phyloP scores from a whole-genome alignment of 169 alveolate genomes.

The Cryptosporidium sp. region DNA sequence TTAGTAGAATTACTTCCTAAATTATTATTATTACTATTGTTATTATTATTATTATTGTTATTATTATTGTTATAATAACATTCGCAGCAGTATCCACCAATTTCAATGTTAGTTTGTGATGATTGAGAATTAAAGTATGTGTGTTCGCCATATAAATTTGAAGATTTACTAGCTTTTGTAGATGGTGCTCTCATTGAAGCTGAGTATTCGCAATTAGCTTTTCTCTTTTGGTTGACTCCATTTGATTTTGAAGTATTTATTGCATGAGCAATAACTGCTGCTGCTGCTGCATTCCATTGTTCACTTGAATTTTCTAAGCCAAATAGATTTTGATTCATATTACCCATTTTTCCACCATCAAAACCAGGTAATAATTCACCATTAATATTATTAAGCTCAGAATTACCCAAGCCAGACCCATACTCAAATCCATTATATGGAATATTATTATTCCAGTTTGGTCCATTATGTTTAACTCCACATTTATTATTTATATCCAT shows the following conservation, averaged over 20 bases:
- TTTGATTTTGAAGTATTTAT: conserved; percentile 43
- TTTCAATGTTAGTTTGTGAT: conserved; percentile 21
- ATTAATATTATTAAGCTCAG: conserved; percentile 36
- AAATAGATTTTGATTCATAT: conserved; percentile 30
- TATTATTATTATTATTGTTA: neutral
- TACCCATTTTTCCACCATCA: conserved; percentile 7
- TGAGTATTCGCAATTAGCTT: conserved; percentile 55
- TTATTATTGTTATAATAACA: conserved; percentile 8
- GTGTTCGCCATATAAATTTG: conserved; percentile 33
- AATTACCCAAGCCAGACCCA: conserved; percentile 50
- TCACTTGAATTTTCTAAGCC: conserved; percentile 52
- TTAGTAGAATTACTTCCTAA: neutral
- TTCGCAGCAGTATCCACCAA: conserved; percentile 41
- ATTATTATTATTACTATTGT: neutral
- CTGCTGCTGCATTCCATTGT: conserved; percentile 74
- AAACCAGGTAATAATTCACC: conserved; percentile 15
- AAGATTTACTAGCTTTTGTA: conserved; percentile 41
- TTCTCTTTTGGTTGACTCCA: conserved; percentile 57
- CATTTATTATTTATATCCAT: conserved; percentile 17
- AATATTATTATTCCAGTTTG: conserved; percentile 37
- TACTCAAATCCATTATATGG: conserved; percentile 72
- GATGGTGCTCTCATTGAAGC: conserved; percentile 57
- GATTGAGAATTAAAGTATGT: conserved; percentile 22
- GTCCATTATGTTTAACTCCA: neutral
- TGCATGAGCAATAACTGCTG: conserved; percentile 76